Evolutionary conservation across 1,139 yeast genomes (phyloP).

Genomic region (Magnusiomyces suaveolens): DNA sequence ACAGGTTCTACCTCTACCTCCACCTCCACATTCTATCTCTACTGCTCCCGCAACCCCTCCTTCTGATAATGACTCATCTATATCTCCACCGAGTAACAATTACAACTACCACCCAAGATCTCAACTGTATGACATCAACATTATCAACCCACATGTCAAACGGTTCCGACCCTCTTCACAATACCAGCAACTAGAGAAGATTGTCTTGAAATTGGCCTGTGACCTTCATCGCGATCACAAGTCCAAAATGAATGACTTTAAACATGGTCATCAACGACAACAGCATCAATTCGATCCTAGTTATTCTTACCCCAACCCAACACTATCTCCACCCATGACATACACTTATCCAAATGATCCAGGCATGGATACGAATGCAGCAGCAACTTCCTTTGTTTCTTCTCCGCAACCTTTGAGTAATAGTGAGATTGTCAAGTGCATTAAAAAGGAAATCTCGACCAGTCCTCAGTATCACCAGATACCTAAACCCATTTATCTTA

Average conservation of each 20-base stretch:
- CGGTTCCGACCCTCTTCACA: conserved; percentile 1
- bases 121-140: background rate
- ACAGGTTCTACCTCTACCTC: too few species aligned
- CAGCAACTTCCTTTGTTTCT: background rate
- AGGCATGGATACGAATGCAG: background rate
- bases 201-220: background rate
- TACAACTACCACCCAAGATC: background rate
- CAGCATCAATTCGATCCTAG: background rate
- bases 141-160: conserved; percentile 1
- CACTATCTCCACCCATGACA: background rate
- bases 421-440: background rate
- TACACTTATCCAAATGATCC: background rate
- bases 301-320: background rate
- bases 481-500: background rate
- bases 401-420: background rate
- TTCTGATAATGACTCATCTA: background rate
- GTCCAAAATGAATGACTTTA: background rate
- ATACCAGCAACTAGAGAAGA: background rate
- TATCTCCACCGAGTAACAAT: background rate
- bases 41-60: background rate
- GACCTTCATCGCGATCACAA: background rate
- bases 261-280: background rate
- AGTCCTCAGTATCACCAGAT: background rate
- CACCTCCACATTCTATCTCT: background rate
- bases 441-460: background rate